Evolutionary conservation across 2,329 filamentous ascomycete species (phyloP).

Genomic region (Penicillium verrucosum): DNA sequence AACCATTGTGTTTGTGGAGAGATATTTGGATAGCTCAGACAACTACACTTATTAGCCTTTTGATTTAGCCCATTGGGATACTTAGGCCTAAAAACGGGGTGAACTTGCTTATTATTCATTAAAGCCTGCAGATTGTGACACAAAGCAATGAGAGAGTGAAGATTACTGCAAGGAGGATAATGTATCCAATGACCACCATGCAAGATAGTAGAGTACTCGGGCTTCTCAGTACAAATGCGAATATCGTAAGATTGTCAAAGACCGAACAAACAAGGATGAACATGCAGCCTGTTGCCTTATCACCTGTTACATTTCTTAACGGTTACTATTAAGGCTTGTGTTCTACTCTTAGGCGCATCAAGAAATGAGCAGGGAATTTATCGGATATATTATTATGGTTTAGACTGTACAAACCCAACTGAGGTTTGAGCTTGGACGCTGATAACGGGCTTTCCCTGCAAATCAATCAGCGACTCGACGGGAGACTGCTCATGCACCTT

Average conservation of each 20-base stretch:
- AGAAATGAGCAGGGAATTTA: background rate
- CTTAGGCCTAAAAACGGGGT: background rate
- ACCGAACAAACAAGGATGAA: background rate
- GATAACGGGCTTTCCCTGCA: no score
- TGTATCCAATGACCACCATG: background rate
- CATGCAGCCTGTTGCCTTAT: background rate
- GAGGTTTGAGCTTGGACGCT: background rate
- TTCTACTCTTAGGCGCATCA: background rate
- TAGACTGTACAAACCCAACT: background rate
- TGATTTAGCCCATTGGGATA: background rate
- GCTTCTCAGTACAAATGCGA: background rate
- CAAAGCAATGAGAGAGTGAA: background rate
- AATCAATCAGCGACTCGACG: background rate
- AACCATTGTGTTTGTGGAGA: background rate
- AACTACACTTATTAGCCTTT: background rate
- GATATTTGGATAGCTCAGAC: background rate
- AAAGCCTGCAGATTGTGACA: background rate
- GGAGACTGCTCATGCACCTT: no score
- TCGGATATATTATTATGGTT: background rate
- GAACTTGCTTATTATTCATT: background rate
- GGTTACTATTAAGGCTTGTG: background rate
- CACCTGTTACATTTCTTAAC: background rate
- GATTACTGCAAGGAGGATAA: background rate
- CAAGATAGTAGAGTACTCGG: background rate
- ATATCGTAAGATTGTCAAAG: no score